Evolutionary conservation across 2,329 filamentous ascomycete species (phyloP), one percentile per base, ranked within the genome.

Genomic region (Allantophomopsis cytisporea): DNA sequence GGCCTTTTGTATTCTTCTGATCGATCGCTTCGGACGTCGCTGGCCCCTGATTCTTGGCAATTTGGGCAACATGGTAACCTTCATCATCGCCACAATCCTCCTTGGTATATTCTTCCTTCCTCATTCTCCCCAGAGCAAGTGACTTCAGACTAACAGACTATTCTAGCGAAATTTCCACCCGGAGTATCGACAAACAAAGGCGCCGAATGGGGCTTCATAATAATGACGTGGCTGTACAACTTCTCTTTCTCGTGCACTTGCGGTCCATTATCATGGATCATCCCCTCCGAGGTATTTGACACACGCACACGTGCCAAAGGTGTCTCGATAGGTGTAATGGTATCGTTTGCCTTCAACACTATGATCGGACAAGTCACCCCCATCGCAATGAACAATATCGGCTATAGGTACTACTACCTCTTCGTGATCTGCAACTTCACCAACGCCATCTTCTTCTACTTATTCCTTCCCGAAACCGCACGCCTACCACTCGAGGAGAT

Each of bases 181-280:
- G 63, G 31, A 12, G 65, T 28, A 61, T 63, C 41, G 58, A 56
- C 34, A 15, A 72, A 71, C 41, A 58, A 56, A 31, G 61, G 63
- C 6, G 77, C 77, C 1, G 65, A 68, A 7, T 83, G 78, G 76
- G 79, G 73, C 1, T 87, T 86, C 58, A 86, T 86, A 44, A 64
- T 72, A 41, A 68, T 76, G 49, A 86, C 80, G 1, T 86, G 81
- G 82, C 53, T 82, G 1, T 86, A 83, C 65, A 85, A 86, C 60
- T 80, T 85, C 60, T 78, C 68, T 32, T 87, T 85, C 65, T 79
- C 70, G 3, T 69, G 70, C 28, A 80, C 79, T 2, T 83, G 78
- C 43, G 82, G 82, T 16, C 80, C 82, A 0, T 60, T 86, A 1
- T 66, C 70, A 15, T 70, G 59, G 69, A 71, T 72, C 47, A 75